phyloP scores from a whole-genome alignment of 2,329 filamentous ascomycete genomes.

The Beauveria rudraprayagi region DNA sequence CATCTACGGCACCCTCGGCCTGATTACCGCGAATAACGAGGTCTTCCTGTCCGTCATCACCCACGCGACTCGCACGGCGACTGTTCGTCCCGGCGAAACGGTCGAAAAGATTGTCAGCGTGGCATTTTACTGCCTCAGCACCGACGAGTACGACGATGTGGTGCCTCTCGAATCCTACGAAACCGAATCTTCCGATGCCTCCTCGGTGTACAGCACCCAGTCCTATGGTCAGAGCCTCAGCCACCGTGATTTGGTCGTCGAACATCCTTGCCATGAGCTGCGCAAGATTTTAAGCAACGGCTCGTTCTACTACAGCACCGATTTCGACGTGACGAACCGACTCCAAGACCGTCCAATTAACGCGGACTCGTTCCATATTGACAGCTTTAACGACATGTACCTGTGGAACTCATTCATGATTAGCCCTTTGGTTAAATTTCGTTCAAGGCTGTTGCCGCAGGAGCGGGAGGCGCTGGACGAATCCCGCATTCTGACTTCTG shows the following conservation, averaged over 20 bases:
- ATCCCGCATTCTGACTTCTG: conserved; percentile 83
- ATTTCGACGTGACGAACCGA: conserved; percentile 92
- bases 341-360: conserved; percentile 80
- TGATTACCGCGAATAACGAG: conserved; percentile 76
- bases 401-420: conserved; percentile 99
- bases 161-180: conserved; percentile 47
- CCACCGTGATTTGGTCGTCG: conserved; percentile 60
- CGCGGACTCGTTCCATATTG: conserved; percentile 74
- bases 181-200: conserved; percentile 37
- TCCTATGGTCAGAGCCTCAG: conserved; percentile 40
- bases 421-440: conserved; percentile 80
- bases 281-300: conserved; percentile 90
- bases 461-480: conserved; percentile 76
- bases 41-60: conserved; percentile 90
- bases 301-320: conserved; percentile 96
- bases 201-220: conserved; percentile 37
- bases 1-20: conserved; percentile 77
- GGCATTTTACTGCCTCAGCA: conserved; percentile 89
- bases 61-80: conserved; percentile 68
- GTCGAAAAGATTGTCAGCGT: conserved; percentile 81
- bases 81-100: conserved; percentile 77
- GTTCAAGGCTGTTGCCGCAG: conserved; percentile 65
- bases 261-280: conserved; percentile 84
- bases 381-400: conserved; percentile 86
- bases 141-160: conserved; percentile 75